Evolutionary conservation across 2,329 filamentous ascomycete genomes (phyloP).

Genomic region (Thielaviopsis ethacetica): DNA sequence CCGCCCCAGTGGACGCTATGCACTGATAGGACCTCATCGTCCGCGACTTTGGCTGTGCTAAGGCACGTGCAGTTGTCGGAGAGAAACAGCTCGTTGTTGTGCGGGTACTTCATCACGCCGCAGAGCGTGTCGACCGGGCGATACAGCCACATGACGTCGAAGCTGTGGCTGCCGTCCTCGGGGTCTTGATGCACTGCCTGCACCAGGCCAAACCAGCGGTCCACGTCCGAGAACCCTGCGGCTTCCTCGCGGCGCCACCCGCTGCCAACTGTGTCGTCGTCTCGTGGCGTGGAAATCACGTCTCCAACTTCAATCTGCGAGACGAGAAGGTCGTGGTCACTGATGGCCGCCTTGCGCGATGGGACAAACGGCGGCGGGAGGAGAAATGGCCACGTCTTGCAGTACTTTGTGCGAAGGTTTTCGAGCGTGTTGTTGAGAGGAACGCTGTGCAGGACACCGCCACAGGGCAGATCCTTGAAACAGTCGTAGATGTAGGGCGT

Average conservation of each 20-base stretch:
- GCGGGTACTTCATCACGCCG: conserved; percentile 49
- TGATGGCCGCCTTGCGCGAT: neutral
- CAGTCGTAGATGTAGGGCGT: conserved; percentile 51
- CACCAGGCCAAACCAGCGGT: conserved; percentile 57
- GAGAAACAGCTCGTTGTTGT: conserved; percentile 57
- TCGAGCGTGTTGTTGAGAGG: neutral
- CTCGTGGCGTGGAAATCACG: conserved; percentile 31
- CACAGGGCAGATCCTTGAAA: conserved; percentile 49
- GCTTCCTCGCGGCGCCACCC: conserved; percentile 14
- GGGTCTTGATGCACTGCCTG: conserved; percentile 31
- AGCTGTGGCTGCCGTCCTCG: conserved; percentile 21
- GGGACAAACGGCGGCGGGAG: neutral
- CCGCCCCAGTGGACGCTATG: conserved; percentile 43
- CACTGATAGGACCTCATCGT: conserved; percentile 38
- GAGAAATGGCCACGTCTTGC: neutral
- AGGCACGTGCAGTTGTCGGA: conserved; percentile 62
- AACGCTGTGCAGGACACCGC: conserved; percentile 28
- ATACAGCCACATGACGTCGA: conserved; percentile 63
- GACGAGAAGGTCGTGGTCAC: neutral
- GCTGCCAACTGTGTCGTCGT: conserved; percentile 27
- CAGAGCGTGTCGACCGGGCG: conserved; percentile 55
- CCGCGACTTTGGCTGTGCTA: conserved; percentile 25
- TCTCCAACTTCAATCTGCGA: conserved; percentile 20
- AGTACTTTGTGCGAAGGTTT: neutral
- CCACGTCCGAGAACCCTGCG: conserved; percentile 21